These are phyloP conservation scores for Candida berthetii DNA, from an alignment of 805 yeast species.

Conservation along the genomic window DNA sequence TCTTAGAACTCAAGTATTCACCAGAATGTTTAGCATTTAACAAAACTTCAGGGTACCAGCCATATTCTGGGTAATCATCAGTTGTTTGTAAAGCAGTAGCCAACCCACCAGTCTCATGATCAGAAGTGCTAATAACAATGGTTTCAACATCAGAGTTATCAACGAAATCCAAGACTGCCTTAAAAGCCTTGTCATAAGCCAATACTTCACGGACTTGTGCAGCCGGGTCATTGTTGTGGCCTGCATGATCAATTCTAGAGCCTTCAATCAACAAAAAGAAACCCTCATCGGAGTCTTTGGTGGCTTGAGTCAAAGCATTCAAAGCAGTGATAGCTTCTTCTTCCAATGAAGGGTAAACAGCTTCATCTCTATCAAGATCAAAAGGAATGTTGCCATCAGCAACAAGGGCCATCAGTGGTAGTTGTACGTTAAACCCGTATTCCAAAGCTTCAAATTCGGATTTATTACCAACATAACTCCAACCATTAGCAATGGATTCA, in stretches of 20 bases:
- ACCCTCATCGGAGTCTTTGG: constrained; percentile 71
- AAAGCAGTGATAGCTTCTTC: constrained; percentile 77
- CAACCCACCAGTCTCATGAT: constrained; percentile 95
- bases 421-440: constrained; percentile 52
- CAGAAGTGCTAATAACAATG: constrained; percentile 74
- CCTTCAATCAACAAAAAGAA: constrained; percentile 88
- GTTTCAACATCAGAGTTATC: constrained; percentile 69
- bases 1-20: constrained; percentile 51
- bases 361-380: constrained; percentile 66
- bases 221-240: constrained; percentile 90
- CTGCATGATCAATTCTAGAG: constrained; percentile 92
- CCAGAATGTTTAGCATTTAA: constrained; percentile 70
- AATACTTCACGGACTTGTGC: constrained; percentile 90
- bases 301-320: constrained; percentile 57
- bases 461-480: constrained; percentile 58
- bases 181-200: constrained; percentile 80
- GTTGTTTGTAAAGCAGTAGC: constrained; percentile 78
- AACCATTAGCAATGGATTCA: constrained; percentile 56
- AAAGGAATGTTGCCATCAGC: constrained; percentile 79
- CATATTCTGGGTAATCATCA: constrained; percentile 70
- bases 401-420: constrained; percentile 74
- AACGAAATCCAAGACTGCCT: constrained; percentile 66
- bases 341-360: constrained; percentile 65
- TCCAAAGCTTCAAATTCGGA: constrained; percentile 50
- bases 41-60: constrained; percentile 81